phyloP scores from a whole-genome alignment of 805 yeast species.

The Priceomyces castillae region DNA sequence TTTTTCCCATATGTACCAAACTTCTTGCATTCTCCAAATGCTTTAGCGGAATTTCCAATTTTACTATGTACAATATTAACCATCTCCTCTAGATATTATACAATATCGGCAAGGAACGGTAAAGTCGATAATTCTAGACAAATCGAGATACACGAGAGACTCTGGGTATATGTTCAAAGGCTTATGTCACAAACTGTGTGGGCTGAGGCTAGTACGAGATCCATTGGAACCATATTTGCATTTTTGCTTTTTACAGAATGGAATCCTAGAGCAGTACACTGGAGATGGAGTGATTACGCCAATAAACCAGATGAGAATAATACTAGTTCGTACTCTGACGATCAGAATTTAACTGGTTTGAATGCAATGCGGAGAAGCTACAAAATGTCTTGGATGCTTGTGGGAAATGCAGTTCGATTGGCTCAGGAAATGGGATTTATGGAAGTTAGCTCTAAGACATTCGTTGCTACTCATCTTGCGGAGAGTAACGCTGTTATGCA shows the following conservation, averaged over 20 bases:
- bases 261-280: conserved; percentile 93
- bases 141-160: conserved; percentile 67
- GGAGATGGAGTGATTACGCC: conserved; percentile 84
- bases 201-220: conserved; percentile 89
- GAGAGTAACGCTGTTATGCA: conserved; percentile 84
- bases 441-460: conserved; percentile 68
- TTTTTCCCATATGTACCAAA: conserved; percentile 84
- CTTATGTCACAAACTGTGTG: conserved; percentile 83
- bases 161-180: conserved; percentile 83
- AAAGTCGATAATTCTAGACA: conserved; percentile 40
- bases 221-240: conserved; percentile 83
- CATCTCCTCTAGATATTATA: conserved; percentile 74
- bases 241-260: conserved; percentile 86
- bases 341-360: conserved; percentile 61
- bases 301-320: conserved; percentile 50
- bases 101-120: conserved; percentile 41
- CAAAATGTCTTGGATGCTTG: conserved; percentile 91
- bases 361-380: conserved; percentile 85
- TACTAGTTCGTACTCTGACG: conserved; percentile 20
- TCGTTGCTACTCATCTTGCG: conserved; percentile 78
- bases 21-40: conserved; percentile 63
- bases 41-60: conserved; percentile 75
- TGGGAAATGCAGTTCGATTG: conserved; percentile 80
- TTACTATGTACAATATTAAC: conserved; percentile 78
- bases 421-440: conserved; percentile 85